Evolutionary conservation across 306 rosid species (phyloP).

Genomic region (Fragaria vesca): DNA sequence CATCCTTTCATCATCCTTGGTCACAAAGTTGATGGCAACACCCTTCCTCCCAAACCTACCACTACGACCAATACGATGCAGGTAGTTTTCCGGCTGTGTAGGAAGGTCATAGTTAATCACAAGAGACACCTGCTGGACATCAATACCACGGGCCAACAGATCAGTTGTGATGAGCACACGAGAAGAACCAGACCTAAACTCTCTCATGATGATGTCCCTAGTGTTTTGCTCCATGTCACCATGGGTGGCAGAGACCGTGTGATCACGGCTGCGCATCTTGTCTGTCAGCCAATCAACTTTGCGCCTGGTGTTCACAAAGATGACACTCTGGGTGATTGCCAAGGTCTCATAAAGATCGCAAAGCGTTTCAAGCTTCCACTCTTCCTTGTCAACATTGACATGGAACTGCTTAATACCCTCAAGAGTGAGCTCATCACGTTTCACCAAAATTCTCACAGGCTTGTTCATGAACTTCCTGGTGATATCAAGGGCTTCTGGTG

Average conservation of each 20-base stretch:
- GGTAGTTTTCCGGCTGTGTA: constrained; percentile 70
- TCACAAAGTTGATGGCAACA: constrained; percentile 70
- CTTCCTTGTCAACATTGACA: constrained; percentile 63
- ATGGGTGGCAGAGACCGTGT: constrained; percentile 68
- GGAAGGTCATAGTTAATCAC: constrained; percentile 72
- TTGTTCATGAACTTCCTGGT: constrained; percentile 73
- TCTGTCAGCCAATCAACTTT: constrained; percentile 70
- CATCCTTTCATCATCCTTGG: constrained; percentile 60
- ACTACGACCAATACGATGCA: constrained; percentile 71
- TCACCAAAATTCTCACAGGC: constrained; percentile 64
- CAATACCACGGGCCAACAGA: constrained; percentile 69
- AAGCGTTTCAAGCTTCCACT: constrained; percentile 68
- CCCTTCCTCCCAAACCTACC: constrained; percentile 73
- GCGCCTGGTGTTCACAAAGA: constrained; percentile 70
- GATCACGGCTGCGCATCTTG: constrained; percentile 65
- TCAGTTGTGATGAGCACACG: constrained; percentile 71
- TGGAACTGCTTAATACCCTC: constrained; percentile 66
- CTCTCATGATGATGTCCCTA: constrained; percentile 74
- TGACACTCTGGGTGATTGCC: constrained; percentile 69
- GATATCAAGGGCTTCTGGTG: constrained; percentile 75
- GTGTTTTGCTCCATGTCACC: constrained; percentile 85
- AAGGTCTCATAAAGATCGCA: constrained; percentile 64
- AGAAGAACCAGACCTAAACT: constrained; percentile 75
- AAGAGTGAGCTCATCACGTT: constrained; percentile 66
- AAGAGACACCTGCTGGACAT: constrained; percentile 69